These are phyloP conservation scores for Hsuehochloa calcarea DNA, from an alignment of 176 grass and related monocot genomes.

Conservation along the genomic window DNA sequence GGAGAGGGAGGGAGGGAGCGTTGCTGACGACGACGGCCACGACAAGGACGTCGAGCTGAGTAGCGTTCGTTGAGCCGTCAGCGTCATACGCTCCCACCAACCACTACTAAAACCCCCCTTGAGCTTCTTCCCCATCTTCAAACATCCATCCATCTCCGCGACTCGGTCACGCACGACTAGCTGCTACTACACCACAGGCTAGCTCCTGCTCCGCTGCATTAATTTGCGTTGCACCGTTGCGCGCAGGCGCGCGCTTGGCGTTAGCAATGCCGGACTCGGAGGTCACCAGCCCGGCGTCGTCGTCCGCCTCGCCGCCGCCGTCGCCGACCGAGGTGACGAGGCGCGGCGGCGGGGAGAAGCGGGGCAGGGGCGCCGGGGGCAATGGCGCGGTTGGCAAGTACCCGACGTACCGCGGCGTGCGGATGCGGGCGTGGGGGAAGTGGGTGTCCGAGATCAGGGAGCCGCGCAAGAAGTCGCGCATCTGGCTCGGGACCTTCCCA, in stretches of 20 bases:
- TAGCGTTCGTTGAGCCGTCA: conserved; percentile 27
- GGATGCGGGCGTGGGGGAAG: conserved; percentile 87
- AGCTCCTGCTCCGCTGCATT: background rate
- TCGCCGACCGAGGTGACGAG: background rate
- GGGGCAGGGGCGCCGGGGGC: background rate
- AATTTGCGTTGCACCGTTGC: background rate
- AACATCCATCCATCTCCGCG: background rate
- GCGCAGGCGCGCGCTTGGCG: background rate
- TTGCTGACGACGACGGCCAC: conserved; percentile 6
- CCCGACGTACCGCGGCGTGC: conserved; percentile 66
- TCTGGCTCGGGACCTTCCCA: conserved; percentile 90
- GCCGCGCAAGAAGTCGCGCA: conserved; percentile 90
- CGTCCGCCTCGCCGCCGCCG: background rate
- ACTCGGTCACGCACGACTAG: background rate
- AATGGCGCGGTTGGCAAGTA: conserved; percentile 6
- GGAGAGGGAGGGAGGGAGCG: background rate
- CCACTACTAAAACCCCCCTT: conserved; percentile 24
- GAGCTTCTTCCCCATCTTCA: background rate
- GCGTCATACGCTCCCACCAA: conserved; percentile 26
- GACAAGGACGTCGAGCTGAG: conserved; percentile 18
- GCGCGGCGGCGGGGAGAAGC: background rate
- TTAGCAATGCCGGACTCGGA: conserved; percentile 32
- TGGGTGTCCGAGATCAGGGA: conserved; percentile 95
- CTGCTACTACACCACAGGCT: background rate
- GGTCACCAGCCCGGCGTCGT: background rate